Conservation (phyloP, 495 filamentous ascomycete species). For the Acidiella bohemica region DNA sequence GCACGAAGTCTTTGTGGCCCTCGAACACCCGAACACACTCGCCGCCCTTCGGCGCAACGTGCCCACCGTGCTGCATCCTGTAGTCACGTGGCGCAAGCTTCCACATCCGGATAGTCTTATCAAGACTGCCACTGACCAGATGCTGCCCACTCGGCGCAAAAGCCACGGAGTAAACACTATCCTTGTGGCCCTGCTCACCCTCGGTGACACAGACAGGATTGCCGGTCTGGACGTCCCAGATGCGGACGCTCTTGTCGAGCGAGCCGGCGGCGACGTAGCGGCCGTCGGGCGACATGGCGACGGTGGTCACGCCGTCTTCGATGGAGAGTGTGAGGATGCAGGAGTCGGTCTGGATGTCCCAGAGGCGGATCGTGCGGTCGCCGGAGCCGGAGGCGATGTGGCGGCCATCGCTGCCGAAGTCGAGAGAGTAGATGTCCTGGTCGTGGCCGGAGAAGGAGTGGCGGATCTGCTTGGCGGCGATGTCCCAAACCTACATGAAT, state of each 20-base stretch:
- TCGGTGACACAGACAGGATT: conserved; percentile 29
- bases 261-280: conserved; percentile 33
- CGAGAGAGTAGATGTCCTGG: conserved; percentile 34
- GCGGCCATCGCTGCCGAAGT: conserved; percentile 31
- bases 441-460: conserved; percentile 32
- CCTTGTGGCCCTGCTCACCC: conserved; percentile 31
- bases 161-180: conserved; percentile 32
- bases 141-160: conserved; percentile 28
- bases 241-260: conserved; percentile 33
- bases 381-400: conserved; percentile 33
- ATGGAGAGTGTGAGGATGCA: conserved; percentile 26
- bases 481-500: conserved; percentile 32
- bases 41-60: conserved; percentile 20
- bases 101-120: conserved; percentile 37
- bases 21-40: conserved; percentile 32
- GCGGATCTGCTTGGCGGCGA: conserved; percentile 24
- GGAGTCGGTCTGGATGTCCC: conserved; percentile 27
- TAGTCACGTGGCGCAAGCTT: conserved; percentile 19
- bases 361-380: conserved; percentile 31
- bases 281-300: conserved; percentile 32
- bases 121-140: conserved; percentile 30
- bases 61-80: neutral
- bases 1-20: conserved; percentile 35
- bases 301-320: conserved; percentile 34
- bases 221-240: conserved; percentile 29